phyloP scores from a whole-genome alignment of 805 yeast genomes.

The Candida gorgasii region DNA sequence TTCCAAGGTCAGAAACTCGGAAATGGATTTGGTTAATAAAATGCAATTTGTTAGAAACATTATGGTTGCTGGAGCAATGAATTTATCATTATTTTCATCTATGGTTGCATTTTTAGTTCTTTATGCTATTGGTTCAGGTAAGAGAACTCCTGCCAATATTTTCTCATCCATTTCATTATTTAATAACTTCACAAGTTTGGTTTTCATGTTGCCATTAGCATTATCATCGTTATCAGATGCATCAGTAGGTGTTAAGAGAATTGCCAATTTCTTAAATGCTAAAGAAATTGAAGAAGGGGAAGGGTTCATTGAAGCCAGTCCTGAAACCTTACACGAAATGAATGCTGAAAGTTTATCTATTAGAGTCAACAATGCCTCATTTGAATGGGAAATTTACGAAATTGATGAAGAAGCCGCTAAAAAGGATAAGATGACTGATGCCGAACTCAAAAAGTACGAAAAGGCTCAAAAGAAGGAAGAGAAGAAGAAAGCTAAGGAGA shows the following conservation, averaged over 20 bases:
- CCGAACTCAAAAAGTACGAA: conserved; percentile 8
- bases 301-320: conserved; percentile 25
- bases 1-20: conserved; percentile 55
- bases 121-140: conserved; percentile 29
- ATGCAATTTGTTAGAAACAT: conserved; percentile 69
- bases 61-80: conserved; percentile 60
- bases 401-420: conserved; percentile 18
- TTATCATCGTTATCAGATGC: conserved; percentile 71
- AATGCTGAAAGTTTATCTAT: conserved; percentile 24
- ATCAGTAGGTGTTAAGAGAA: conserved; percentile 57
- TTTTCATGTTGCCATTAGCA: conserved; percentile 71
- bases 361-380: conserved; percentile 23
- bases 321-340: conserved; percentile 24
- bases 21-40: conserved; percentile 58
- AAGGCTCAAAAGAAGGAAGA: conserved; percentile 6
- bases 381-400: conserved; percentile 32
- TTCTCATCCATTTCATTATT: conserved; percentile 73
- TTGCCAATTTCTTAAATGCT: conserved; percentile 52
- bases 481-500: conserved; percentile 5
- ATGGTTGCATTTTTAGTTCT: conserved; percentile 50
- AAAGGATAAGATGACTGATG: conserved; percentile 11
- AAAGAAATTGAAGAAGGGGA: conserved; percentile 40
- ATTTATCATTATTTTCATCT: conserved; percentile 71
- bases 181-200: conserved; percentile 59
- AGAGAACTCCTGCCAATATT: conserved; percentile 57